phyloP scores from a whole-genome alignment of 2,329 filamentous ascomycete species.

The Lachnellula willkommii region DNA sequence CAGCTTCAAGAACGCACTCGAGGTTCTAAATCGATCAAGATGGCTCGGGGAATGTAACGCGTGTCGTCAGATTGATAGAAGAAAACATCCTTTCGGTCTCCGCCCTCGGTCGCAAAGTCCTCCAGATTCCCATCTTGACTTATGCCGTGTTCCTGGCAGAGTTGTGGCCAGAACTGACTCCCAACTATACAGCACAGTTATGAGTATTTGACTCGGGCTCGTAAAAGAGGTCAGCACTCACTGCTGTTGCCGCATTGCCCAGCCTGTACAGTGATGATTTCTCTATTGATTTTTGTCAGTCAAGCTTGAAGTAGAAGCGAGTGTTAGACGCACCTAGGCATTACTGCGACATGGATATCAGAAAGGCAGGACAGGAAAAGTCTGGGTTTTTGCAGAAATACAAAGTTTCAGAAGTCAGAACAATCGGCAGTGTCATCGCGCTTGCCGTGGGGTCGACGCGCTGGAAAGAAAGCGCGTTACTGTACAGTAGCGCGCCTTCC shows the following conservation, averaged over 20 bases:
- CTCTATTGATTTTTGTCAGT: constrained; percentile 47
- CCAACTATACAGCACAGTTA: constrained; percentile 57
- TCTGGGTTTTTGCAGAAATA: neutral
- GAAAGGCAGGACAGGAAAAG: neutral
- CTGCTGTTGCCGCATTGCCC: constrained; percentile 99
- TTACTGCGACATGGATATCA: constrained; percentile 25
- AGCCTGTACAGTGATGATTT: constrained; percentile 98
- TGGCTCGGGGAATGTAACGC: constrained; percentile 92
- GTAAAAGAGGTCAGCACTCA: constrained; percentile 47
- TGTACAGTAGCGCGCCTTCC: constrained; percentile 5
- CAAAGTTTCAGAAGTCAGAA: neutral
- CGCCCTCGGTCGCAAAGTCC: constrained; percentile 95
- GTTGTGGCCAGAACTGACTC: constrained; percentile 97
- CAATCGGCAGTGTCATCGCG: constrained; percentile 6
- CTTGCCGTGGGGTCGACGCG: constrained; percentile 6
- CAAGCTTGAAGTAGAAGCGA: neutral
- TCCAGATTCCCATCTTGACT: constrained; percentile 95
- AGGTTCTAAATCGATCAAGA: constrained; percentile 91
- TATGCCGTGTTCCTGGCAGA: constrained; percentile 97
- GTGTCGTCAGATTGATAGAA: constrained; percentile 99
- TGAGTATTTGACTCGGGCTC: constrained; percentile 4
- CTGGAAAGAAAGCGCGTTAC: constrained; percentile 16
- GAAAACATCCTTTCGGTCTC: constrained; percentile 97
- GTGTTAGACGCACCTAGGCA: constrained; percentile 29
- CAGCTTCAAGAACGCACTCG: constrained; percentile 48